phyloP scores from a whole-genome alignment of 2,329 filamentous ascomycete genomes.

The Botrytis squamosa region DNA sequence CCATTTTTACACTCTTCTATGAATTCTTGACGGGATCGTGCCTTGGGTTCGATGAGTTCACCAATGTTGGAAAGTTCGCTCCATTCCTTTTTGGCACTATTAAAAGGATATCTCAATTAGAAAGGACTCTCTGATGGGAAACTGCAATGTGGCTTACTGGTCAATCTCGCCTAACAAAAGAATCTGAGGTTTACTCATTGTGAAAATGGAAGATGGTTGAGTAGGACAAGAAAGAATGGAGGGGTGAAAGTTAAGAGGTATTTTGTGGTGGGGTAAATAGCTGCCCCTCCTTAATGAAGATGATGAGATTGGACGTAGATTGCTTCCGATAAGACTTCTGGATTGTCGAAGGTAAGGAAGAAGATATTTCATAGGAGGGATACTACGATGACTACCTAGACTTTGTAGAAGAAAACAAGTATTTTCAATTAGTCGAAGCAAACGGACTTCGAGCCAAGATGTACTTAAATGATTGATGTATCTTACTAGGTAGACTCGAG shows the following conservation, averaged over 20 bases:
- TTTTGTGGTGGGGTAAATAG: slow-evolving; percentile 31
- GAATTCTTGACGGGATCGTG: slow-evolving; percentile 65
- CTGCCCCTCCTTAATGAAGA: slow-evolving; percentile 32
- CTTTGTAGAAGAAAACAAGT: neutral
- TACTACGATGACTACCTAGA: neutral
- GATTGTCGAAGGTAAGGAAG: neutral
- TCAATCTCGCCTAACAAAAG: slow-evolving; percentile 62
- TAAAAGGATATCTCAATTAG: neutral
- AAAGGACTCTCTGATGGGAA: neutral
- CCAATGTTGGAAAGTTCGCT: slow-evolving; percentile 59
- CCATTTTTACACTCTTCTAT: slow-evolving; percentile 65
- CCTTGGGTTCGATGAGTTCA: slow-evolving; percentile 61
- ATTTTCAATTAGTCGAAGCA: neutral
- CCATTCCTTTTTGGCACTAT: slow-evolving; percentile 66
- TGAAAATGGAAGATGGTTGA: slow-evolving; percentile 16
- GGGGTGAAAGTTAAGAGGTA: slow-evolving; percentile 3
- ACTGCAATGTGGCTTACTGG: slow-evolving; percentile 51
- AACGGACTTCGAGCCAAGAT: neutral
- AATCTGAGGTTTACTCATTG: slow-evolving; percentile 53
- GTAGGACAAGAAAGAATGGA: slow-evolving; percentile 1
- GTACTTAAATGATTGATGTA: neutral
- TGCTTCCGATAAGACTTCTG: neutral
- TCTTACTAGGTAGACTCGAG: neutral
- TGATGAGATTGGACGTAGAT: neutral
- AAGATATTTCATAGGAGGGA: neutral